phyloP scores from a whole-genome alignment of 2,329 filamentous ascomycete species.

The Volutella citrinella region DNA sequence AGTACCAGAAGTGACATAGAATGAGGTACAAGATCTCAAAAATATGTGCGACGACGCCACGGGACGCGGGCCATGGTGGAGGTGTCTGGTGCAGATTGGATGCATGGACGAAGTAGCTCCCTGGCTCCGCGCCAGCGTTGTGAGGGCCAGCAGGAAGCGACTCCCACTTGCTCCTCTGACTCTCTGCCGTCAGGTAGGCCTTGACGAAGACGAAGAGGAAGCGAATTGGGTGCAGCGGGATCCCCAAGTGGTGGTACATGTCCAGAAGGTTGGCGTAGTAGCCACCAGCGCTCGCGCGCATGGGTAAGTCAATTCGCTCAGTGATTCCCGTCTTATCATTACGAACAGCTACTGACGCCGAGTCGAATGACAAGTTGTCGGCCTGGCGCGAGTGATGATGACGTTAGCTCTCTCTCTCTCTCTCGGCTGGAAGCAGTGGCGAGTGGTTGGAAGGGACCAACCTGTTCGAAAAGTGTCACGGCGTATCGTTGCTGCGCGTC shows the following conservation, averaged over 20 bases:
- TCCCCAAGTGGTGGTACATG: slow-evolving; percentile 54
- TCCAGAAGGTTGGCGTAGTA: slow-evolving; percentile 54
- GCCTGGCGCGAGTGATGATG: slow-evolving; percentile 21
- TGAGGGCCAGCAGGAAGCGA: slow-evolving; percentile 1
- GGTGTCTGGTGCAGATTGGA: slow-evolving; percentile 51
- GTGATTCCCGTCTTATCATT: slow-evolving; percentile 25
- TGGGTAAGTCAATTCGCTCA: slow-evolving; percentile 38
- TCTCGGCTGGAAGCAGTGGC: neutral
- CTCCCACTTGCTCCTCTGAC: slow-evolving; percentile 6
- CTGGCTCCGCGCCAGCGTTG: slow-evolving; percentile 18
- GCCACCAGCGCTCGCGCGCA: slow-evolving; percentile 35
- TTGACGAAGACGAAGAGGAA: slow-evolving; percentile 53
- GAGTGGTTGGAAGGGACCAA: slow-evolving; percentile 10
- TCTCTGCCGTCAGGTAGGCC: slow-evolving; percentile 10
- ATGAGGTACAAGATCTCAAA: slow-evolving; percentile 42
- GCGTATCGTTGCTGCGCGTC: slow-evolving; percentile 28
- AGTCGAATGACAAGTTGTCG: slow-evolving; percentile 33
- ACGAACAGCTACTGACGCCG: slow-evolving; percentile 35
- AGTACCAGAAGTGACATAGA: slow-evolving; percentile 53
- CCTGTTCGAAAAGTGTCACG: slow-evolving; percentile 38
- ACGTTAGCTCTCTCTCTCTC: neutral
- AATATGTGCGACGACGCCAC: slow-evolving; percentile 36
- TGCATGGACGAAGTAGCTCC: slow-evolving; percentile 49
- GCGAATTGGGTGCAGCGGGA: slow-evolving; percentile 46
- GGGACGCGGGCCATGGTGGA: slow-evolving; percentile 38